Percentiles rank a stretch among this genome's conserved stretches.
Conservation (phyloP, 768 basidiomycete genomes). For the Macrolepiota albuminosa region DNA sequence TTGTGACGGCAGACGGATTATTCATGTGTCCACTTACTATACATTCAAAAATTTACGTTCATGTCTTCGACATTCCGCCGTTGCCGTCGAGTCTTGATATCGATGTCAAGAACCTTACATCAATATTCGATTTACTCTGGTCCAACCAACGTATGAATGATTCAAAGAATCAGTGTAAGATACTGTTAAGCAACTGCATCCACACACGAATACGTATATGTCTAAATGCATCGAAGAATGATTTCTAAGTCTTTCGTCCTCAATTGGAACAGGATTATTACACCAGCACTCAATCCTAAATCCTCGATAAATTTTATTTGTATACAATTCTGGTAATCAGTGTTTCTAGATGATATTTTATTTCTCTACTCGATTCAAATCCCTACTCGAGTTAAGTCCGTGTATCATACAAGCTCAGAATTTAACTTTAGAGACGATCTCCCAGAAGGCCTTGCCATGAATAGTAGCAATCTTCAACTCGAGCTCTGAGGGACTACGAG, state of each 20-base stretch:
- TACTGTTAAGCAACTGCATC: neutral
- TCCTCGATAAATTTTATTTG: neutral
- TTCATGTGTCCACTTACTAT: neutral
- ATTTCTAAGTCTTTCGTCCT: too few species aligned
- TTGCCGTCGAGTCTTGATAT: neutral
- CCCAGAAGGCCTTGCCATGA: constrained; percentile 56
- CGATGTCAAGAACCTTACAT: too few species aligned
- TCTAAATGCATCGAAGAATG: too few species aligned
- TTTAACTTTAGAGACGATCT: constrained; percentile 38
- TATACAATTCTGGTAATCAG: neutral
- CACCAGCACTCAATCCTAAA: neutral
- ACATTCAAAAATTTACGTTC: neutral
- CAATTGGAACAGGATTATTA: neutral
- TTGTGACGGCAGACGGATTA: neutral
- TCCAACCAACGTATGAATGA: neutral
- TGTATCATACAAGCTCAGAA: constrained; percentile 13
- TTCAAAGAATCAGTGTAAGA: neutral
- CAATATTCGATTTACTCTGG: neutral
- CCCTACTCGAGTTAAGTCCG: too few species aligned
- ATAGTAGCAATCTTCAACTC: constrained; percentile 53
- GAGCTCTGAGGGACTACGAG: constrained; percentile 53
- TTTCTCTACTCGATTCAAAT: neutral
- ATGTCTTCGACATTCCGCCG: neutral
- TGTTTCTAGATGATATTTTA: neutral
- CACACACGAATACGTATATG: too few species aligned